Conservation (phyloP, 148 eudicot genomes). For the Polygonum aviculare region DNA sequence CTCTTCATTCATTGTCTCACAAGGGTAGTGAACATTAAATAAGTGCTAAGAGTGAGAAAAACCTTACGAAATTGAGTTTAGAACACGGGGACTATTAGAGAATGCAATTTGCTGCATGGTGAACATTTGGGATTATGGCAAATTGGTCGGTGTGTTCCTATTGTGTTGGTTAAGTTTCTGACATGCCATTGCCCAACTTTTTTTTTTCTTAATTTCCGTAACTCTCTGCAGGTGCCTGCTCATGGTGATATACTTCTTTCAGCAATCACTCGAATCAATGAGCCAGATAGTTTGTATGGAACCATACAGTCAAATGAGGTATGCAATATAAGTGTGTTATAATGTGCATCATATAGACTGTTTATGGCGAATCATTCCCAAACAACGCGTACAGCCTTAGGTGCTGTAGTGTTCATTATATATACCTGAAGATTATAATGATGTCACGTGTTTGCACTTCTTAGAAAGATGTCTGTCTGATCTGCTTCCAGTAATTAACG, state of each 20-base stretch:
- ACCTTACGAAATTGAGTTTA: too few relatives aligned
- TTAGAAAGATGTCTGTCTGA: not conserved
- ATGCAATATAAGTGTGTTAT: slow-evolving; percentile 11
- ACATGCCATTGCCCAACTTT: not conserved
- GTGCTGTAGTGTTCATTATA: too few relatives aligned
- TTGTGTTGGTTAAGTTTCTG: not conserved
- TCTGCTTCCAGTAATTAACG: not conserved
- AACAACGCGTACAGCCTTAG: too few relatives aligned
- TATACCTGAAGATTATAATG: not conserved
- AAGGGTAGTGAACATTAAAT: too few relatives aligned
- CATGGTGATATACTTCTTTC: slow-evolving; percentile 72
- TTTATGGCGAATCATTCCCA: too few relatives aligned
- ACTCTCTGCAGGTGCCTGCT: slow-evolving; percentile 49
- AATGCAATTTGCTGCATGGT: not conserved
- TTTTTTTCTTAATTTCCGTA: not conserved
- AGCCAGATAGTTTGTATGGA: slow-evolving; percentile 95
- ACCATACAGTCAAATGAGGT: slow-evolving; percentile 95
- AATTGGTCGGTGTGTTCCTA: not conserved
- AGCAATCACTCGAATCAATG: slow-evolving; percentile 88
- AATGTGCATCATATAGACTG: not conserved
- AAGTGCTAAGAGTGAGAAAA: too few relatives aligned
- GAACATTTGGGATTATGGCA: not conserved
- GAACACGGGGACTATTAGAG: not conserved
- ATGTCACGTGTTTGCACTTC: not conserved
- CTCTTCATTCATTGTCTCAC: too few relatives aligned